Conservation (phyloP, 2,329 filamentous ascomycete genomes). For the Aspergillus pseudoviridinutans region DNA sequence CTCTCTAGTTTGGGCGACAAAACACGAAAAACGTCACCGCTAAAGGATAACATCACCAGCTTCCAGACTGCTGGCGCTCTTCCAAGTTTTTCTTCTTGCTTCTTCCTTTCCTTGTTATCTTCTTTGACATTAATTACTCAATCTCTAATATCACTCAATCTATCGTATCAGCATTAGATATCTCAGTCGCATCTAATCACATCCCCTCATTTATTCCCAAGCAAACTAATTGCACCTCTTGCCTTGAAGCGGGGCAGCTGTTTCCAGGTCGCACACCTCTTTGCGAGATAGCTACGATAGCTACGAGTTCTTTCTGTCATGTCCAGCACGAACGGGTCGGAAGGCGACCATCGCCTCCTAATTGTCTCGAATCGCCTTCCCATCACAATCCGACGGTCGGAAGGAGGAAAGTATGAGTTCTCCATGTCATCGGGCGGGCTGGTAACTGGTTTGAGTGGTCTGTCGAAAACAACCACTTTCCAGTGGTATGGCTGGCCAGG, state of each 20-base stretch:
- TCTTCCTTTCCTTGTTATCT: background rate
- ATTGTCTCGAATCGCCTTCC: conserved; percentile 89
- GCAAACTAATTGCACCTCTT: background rate
- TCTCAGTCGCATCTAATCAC: background rate
- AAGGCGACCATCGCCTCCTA: conserved; percentile 52
- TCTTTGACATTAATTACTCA: background rate
- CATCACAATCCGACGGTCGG: conserved; percentile 86
- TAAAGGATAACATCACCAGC: background rate
- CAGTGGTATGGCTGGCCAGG: conserved; percentile 98
- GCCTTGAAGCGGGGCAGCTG: background rate
- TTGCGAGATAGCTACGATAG: background rate
- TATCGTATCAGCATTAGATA: background rate
- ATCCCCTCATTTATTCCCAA: background rate
- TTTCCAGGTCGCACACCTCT: background rate
- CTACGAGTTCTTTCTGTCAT: conserved; percentile 3
- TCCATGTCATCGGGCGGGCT: conserved; percentile 92
- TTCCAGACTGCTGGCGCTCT: background rate
- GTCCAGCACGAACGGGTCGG: conserved; percentile 5
- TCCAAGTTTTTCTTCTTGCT: background rate
- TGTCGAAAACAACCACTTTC: conserved; percentile 85
- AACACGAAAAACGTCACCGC: background rate
- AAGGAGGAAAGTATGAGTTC: conserved; percentile 82
- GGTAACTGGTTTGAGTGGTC: conserved; percentile 81
- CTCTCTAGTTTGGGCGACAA: background rate
- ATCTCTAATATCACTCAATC: background rate